Evolutionary conservation across 129 eudicot species (phyloP), one percentile per base, ranked within the genome.

Genomic region (Artemisia argyi): DNA sequence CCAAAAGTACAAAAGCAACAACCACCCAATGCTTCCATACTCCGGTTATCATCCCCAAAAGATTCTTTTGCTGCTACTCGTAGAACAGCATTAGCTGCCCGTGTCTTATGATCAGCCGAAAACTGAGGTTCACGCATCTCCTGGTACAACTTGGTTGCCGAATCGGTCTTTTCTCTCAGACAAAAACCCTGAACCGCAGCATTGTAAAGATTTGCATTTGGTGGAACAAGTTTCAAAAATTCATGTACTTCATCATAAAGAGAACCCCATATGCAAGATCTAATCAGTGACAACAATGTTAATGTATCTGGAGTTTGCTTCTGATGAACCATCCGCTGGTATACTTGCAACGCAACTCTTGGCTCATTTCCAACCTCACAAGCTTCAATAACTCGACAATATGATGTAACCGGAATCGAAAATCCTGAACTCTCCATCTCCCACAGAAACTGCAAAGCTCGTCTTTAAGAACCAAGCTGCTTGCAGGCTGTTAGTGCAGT

Each of bases 301-400:
- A 90, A 95, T 12, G 86, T 83, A 53, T 95, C 99, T 7, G 99
- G 94, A 49, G 74, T 70, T 59, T 73, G 82, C 48, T 84, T 85
- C 62, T 68, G 82, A 76, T 86, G 83, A 85, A 84, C 81, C 99
- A 95, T 95, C 61, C 82, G 97, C 70, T 84, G 83, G 66, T 83
- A 95, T 8, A 90, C 89, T 66, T 88, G 91, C 80, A 88, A 67
- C 6, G 97, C 97, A 20, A 90, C 83, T 61, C 76, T 69, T 3
- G 97, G 97, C 74, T 81, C 77, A 53, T 87, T 83, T 65, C 94
- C 97, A 63, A 67, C 97, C 64, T 95, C 99, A 80, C 99, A 95
- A 68, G 99, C 88, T 66, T 91, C 92, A 66, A 90, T 90, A 42
- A 86, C 99, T 69, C 86, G 86, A 74, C 93, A 88, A 68, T 90